Base-by-base conservation (phyloP, 2,329 filamentous ascomycete genomes). In the Nannizziopsis barbatae region DNA sequence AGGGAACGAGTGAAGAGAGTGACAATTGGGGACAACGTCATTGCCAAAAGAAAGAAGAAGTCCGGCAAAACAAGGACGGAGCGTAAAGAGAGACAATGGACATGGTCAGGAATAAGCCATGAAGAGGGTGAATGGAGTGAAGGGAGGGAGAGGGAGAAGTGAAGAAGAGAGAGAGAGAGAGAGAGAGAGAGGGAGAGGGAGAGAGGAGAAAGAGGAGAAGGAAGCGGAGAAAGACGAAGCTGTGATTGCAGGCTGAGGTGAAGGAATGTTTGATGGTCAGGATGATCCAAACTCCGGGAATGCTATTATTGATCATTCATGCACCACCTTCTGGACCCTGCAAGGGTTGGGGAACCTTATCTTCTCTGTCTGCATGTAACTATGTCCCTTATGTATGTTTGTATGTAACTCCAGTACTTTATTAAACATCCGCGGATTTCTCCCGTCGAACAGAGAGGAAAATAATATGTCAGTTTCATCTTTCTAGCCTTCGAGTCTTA, bases 161-260 rank as follows among this genome's bases (percentile, higher is more conserved):
- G 39, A 43, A 53, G 46, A 27, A 51, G 43, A 35, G 42, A 46
- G 45, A 27, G 47, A 51, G 43, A 39, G 41, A 42, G 27, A 27
- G 47, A 49, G 50, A 57, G 53, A 55, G 58, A 54, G 52, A 51
- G 50, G 52, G 45, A 50, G 55, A 53, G 51, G 46, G 45, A 45
- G n/a, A n/a, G n/a, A n/a, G n/a, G n/a, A n/a, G n/a, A n/a, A n/a
- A n/a, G 44, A 32, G 31, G 47, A 49, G 50, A 57, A 55, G 55
- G 58, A 54, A 52, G 51, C 51, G 52, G 45, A 50, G 55, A 53
- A 52, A 47, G 45, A 45, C 45, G 54, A 52, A 48, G 31, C 31
- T 35, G 43, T 38, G 43, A 45, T 45, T 45, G 43, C 35, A 45
- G 43, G 43, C 22, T 45, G 43, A 39, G 33, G 22, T 27, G 35